Conservation (phyloP, 139 green algal species). For the Ettlia oleoabundans region DNA sequence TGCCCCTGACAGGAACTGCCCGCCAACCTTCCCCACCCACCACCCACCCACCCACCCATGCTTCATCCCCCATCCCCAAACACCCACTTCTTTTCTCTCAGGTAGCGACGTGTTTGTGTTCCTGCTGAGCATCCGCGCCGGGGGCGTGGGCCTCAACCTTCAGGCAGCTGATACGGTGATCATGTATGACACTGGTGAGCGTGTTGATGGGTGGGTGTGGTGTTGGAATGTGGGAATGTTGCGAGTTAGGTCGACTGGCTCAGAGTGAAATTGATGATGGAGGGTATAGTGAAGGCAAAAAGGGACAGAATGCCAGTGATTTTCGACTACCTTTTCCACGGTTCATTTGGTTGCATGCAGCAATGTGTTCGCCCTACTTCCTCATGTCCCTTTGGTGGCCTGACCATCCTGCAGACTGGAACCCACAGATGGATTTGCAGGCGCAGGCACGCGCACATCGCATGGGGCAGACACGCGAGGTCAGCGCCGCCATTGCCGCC, state of each 20-base stretch:
- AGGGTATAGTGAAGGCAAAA: too few relatives aligned
- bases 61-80: too few relatives aligned
- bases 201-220: background rate
- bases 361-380: too few relatives aligned
- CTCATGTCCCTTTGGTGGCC: too few relatives aligned
- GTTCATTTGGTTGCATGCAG: too few relatives aligned
- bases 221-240: background rate
- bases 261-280: background rate
- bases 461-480: conserved; percentile 90
- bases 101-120: conserved; percentile 91
- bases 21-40: too few relatives aligned
- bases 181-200: conserved; percentile 57
- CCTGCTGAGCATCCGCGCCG: conserved; percentile 91
- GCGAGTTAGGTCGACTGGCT: background rate
- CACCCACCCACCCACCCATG: too few relatives aligned
- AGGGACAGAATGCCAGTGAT: too few relatives aligned
- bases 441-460: conserved; percentile 93
- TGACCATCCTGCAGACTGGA: conserved; percentile 63
- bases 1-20: too few relatives aligned
- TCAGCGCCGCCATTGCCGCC: too few relatives aligned
- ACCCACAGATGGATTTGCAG: conserved; percentile 86
- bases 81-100: too few relatives aligned
- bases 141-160: conserved; percentile 92
- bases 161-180: conserved; percentile 81
- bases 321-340: too few relatives aligned